A percentile compares a stretch with the other conserved stretches of the same genome.
Evolutionary conservation across 768 basidiomycete species (phyloP).

Genomic region (Crassisporium funariophilum): DNA sequence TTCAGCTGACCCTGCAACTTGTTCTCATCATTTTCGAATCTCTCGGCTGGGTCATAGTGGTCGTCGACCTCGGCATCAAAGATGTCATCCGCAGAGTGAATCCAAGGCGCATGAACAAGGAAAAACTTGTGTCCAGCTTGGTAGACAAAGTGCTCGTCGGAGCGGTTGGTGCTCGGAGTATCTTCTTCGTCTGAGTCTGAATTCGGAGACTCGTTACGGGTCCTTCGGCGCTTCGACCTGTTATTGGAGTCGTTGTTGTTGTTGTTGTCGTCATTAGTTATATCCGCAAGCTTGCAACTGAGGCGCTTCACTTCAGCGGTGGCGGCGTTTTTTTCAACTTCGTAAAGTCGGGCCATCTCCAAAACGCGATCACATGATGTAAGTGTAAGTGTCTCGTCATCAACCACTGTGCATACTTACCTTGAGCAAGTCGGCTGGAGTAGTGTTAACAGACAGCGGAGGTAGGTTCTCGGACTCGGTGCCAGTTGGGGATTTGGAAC

Average conservation of each 20-base stretch:
- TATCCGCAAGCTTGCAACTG: conserved; percentile 13
- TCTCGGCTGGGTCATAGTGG: conserved; percentile 1
- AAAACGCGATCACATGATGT: neutral
- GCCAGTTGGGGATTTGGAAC: neutral
- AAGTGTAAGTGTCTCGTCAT: neutral
- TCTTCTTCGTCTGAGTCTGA: conserved; percentile 6
- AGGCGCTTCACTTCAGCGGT: conserved; percentile 10
- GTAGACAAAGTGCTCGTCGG: conserved; percentile 13
- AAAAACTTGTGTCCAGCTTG: conserved; percentile 17
- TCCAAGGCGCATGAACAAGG: conserved; percentile 12
- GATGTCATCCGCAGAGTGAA: conserved; percentile 8
- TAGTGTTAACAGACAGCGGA: neutral
- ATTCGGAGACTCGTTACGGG: neutral
- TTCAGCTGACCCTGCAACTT: conserved; percentile 14
- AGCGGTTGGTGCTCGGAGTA: neutral
- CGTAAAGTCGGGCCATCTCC: conserved; percentile 14
- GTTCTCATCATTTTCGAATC: conserved; percentile 12
- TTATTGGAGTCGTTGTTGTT: neutral
- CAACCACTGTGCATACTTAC: neutral
- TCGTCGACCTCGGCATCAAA: conserved; percentile 5
- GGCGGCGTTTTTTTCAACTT: conserved; percentile 15
- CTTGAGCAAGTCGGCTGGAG: conserved; percentile 1
- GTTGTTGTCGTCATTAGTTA: conserved; percentile 10
- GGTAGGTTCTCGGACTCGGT: neutral
- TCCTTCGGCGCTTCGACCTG: conserved; percentile 7